Evolutionary conservation across 176 grass and related monocot genomes (phyloP).

Genomic region (Tillandsia leiboldiana): DNA sequence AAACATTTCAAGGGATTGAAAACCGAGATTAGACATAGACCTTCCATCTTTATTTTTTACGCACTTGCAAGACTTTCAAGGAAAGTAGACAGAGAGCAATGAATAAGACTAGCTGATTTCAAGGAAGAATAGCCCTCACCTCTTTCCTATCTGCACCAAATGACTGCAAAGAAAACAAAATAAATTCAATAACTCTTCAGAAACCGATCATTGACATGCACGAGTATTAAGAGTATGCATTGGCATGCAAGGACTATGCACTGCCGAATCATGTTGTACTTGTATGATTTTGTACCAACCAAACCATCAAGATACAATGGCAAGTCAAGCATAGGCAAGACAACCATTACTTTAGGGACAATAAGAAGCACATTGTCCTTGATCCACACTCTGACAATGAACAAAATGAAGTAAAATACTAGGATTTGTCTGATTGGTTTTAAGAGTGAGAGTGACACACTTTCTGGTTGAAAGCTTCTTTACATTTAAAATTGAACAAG

Average conservation of each 20-base stretch:
- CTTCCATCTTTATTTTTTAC: not conserved
- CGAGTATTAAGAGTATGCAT: too few species aligned
- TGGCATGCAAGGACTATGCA: too few species aligned
- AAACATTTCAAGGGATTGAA: not conserved
- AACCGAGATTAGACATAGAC: not conserved
- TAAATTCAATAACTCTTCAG: not conserved
- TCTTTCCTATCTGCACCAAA: conserved; percentile 86
- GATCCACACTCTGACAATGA: not conserved
- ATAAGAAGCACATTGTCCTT: not conserved
- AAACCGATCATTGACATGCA: too few species aligned
- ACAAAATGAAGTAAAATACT: not conserved
- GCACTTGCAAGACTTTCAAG: not conserved
- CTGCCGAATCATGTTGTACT: too few species aligned
- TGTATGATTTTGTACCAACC: too few species aligned
- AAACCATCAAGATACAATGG: too few species aligned
- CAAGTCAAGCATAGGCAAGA: too few species aligned
- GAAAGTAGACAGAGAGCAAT: not conserved
- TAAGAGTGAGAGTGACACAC: not conserved
- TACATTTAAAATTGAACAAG: not conserved
- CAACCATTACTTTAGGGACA: not conserved
- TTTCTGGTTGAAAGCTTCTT: not conserved
- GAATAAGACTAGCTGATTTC: conserved; percentile 4
- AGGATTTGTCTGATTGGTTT: not conserved
- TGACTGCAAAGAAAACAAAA: conserved; percentile 32
- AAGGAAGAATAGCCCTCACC: conserved; percentile 61